Conservation (phyloP, 2,329 filamentous ascomycete species). For the Didymella exigua region DNA sequence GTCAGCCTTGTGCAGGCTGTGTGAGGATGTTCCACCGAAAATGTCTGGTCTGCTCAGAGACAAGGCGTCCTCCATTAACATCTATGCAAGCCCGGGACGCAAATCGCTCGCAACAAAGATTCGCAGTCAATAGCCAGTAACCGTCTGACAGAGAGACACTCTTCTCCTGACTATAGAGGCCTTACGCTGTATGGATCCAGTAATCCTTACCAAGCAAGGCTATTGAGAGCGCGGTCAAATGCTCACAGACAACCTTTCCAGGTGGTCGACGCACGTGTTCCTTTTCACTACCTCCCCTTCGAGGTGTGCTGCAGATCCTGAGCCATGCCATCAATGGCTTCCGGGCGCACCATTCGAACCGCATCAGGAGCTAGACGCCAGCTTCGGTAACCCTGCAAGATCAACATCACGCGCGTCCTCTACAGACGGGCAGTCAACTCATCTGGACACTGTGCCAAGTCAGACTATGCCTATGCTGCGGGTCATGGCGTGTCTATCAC, state of each 20-base stretch:
- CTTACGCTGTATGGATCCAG: background rate
- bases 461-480: background rate
- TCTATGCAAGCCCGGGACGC: background rate
- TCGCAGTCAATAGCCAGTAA: background rate
- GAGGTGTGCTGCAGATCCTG: conserved; percentile 7
- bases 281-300: background rate
- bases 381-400: conserved; percentile 8
- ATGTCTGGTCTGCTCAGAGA: background rate
- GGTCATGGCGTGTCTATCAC: background rate
- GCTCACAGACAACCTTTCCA: background rate
- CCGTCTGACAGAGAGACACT: background rate
- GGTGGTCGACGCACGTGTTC: conserved; percentile 3
- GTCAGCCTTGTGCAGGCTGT: background rate
- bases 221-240: background rate
- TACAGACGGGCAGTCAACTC: background rate
- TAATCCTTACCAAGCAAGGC: background rate
- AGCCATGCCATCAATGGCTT: conserved; percentile 1
- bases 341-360: background rate
- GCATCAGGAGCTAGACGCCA: conserved; percentile 13
- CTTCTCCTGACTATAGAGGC: background rate
- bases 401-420: conserved; percentile 4
- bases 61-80: background rate
- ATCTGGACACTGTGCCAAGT: conserved; percentile 8
- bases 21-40: background rate
- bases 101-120: background rate